phyloP scores from a whole-genome alignment of 192 early-diverging fungal species.

The Martensiomyces pterosporus region DNA sequence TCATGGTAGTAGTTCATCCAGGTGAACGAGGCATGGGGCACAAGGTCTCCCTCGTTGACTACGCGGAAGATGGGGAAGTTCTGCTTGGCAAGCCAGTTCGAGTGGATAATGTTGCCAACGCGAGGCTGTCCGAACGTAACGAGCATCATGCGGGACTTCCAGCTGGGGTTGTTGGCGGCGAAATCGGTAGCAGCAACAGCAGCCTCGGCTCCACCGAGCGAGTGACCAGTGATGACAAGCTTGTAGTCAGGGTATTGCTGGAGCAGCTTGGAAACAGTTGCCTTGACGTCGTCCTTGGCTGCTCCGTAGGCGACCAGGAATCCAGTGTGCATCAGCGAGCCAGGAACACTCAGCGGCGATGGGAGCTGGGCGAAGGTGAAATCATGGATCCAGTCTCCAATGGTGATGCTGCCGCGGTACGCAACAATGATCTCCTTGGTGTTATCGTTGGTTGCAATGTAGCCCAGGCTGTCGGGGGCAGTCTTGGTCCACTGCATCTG shows the following conservation, averaged over 20 bases:
- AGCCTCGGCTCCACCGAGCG: slow-evolving; percentile 8
- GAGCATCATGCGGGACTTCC: neutral
- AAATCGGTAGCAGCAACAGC: slow-evolving; percentile 7
- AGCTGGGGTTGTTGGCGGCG: neutral
- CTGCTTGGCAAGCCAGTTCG: neutral
- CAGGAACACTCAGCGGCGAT: neutral
- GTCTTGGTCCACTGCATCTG: neutral
- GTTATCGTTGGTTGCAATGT: neutral
- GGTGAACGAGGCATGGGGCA: neutral
- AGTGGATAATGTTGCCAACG: slow-evolving; percentile 8
- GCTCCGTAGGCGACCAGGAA: slow-evolving; percentile 4
- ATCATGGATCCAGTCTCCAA: neutral
- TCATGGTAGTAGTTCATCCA: neutral
- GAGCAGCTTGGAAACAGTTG: neutral
- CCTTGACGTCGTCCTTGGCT: neutral
- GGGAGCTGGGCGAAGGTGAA: neutral
- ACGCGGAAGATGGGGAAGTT: slow-evolving; percentile 2
- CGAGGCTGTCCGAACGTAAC: slow-evolving; percentile 11
- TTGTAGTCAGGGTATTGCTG: slow-evolving; percentile 6
- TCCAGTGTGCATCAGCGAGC: slow-evolving; percentile 6
- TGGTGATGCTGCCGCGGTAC: neutral
- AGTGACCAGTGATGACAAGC: slow-evolving; percentile 9
- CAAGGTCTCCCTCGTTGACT: slow-evolving; percentile 5
- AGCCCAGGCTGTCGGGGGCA: neutral
- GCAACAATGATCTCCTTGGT: neutral